Evolutionary conservation across 2,329 filamentous ascomycete species (phyloP).

Genomic region (Aspergillus intermedius): DNA sequence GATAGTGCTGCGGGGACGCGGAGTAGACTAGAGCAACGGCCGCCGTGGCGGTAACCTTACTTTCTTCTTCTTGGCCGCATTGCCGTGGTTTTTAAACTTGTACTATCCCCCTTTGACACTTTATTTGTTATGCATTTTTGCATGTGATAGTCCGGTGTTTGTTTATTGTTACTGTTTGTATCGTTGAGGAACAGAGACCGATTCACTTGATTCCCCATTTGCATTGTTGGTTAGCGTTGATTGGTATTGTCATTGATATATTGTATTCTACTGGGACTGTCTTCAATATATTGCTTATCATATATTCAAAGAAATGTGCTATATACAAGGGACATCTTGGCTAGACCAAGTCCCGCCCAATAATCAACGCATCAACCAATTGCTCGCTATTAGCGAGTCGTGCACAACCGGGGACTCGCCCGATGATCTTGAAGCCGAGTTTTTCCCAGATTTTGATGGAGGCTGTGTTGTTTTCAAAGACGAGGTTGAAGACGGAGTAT

Average conservation of each 20-base stretch:
- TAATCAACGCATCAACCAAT: slow-evolving; percentile 35
- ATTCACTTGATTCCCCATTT: slow-evolving; percentile 15
- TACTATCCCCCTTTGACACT: slow-evolving; percentile 4
- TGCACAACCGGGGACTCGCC: slow-evolving; percentile 31
- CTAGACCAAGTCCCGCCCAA: slow-evolving; percentile 26
- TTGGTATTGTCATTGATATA: slow-evolving; percentile 1
- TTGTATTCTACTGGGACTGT: slow-evolving; percentile 3
- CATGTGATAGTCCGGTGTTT: slow-evolving; percentile 5
- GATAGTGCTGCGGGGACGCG: slow-evolving; percentile 18
- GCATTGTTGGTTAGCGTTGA: slow-evolving; percentile 9
- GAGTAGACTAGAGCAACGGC: slow-evolving; percentile 26
- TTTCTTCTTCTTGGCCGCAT: slow-evolving; percentile 10
- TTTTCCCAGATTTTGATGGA: slow-evolving; percentile 35
- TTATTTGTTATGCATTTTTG: slow-evolving; percentile 9
- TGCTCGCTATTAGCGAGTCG: slow-evolving; percentile 30
- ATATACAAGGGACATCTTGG: background rate
- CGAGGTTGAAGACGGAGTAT: slow-evolving; percentile 37
- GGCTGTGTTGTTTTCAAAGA: slow-evolving; percentile 35
- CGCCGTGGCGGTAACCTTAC: slow-evolving; percentile 29
- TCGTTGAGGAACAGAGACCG: slow-evolving; percentile 11
- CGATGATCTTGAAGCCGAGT: slow-evolving; percentile 32
- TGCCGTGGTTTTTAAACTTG: slow-evolving; percentile 8
- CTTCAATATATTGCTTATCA: background rate
- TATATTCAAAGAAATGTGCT: background rate
- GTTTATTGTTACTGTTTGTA: slow-evolving; percentile 10